A percentile compares a stretch with the other conserved stretches of the same genome.
phyloP scores from a whole-genome alignment of 2,329 filamentous ascomycete genomes.

The Fusarium tricinctum region DNA sequence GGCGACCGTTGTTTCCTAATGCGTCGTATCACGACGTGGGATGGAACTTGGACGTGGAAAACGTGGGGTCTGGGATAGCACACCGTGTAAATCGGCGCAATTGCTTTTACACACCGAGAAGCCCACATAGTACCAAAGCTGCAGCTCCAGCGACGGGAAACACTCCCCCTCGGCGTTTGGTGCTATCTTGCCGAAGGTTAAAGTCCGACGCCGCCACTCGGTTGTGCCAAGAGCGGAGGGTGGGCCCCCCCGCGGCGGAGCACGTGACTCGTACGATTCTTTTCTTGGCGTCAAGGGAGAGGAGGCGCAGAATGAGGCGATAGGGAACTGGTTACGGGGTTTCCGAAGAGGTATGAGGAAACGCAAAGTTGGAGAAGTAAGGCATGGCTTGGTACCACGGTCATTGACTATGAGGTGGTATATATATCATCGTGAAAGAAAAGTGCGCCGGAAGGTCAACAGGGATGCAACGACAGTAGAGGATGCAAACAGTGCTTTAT shows the following conservation, averaged over 20 bases:
- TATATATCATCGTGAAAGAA: background rate
- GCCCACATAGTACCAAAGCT: constrained; percentile 8
- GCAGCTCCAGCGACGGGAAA: background rate
- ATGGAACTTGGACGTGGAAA: background rate
- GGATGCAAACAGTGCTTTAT: constrained; percentile 8
- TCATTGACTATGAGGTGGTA: background rate
- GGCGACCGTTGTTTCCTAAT: background rate
- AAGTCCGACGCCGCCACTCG: constrained; percentile 30
- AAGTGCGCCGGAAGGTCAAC: background rate
- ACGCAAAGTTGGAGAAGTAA: background rate
- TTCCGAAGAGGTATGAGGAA: constrained; percentile 10
- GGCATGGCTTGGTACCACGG: background rate
- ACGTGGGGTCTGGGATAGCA: constrained; percentile 40
- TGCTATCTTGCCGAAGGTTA: constrained; percentile 14
- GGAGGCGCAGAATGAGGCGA: constrained; percentile 25
- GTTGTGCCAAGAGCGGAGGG: constrained; percentile 33
- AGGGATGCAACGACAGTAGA: background rate
- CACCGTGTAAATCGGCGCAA: background rate
- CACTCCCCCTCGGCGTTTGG: constrained; percentile 20
- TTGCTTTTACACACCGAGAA: constrained; percentile 8
- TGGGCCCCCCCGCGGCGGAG: constrained; percentile 37
- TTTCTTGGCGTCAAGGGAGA: constrained; percentile 15
- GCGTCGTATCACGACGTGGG: background rate
- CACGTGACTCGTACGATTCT: constrained; percentile 46
- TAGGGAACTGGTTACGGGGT: constrained; percentile 14